phyloP scores from a whole-genome alignment of 225 moss, liverwort and hornwort genomes.

The Bryum argenteum region DNA sequence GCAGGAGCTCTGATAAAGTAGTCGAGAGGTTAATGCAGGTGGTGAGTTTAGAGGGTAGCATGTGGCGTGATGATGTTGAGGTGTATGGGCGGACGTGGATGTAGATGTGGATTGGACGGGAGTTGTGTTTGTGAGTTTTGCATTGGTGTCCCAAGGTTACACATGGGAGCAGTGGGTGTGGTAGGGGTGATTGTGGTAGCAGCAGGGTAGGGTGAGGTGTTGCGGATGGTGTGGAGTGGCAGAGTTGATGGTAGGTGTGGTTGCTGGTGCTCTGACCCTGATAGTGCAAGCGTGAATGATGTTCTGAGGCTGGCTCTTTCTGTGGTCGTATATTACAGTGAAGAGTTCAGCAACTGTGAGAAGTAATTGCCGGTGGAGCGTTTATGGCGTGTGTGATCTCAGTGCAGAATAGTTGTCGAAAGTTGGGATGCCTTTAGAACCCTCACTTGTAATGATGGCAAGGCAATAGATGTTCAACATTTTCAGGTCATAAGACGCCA shows the following conservation, averaged over 20 bases:
- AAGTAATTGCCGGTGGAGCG: constrained; percentile 71
- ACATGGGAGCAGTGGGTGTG: constrained; percentile 18
- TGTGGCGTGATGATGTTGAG: constrained; percentile 10
- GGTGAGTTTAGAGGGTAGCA: constrained; percentile 15
- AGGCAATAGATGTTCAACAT: constrained; percentile 65
- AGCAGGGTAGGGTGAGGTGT: constrained; percentile 23
- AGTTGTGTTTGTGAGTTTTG: constrained; percentile 23
- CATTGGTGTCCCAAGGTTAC: constrained; percentile 21
- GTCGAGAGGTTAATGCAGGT: constrained; percentile 11
- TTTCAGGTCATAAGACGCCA: constrained; percentile 65
- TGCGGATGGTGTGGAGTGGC: constrained; percentile 9
- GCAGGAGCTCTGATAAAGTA: background rate
- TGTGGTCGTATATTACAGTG: constrained; percentile 71
- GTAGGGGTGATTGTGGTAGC: constrained; percentile 35
- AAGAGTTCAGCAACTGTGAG: constrained; percentile 67
- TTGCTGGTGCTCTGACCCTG: constrained; percentile 45
- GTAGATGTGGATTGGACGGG: constrained; percentile 2
- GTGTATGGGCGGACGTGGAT: constrained; percentile 20
- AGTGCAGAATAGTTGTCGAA: constrained; percentile 62
- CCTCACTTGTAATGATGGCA: constrained; percentile 62
- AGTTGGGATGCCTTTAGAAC: constrained; percentile 53
- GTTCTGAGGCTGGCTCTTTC: constrained; percentile 66
- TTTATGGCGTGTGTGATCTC: constrained; percentile 66
- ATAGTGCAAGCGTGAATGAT: constrained; percentile 45
- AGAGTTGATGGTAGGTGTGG: constrained; percentile 39